phyloP scores from a whole-genome alignment of 2,329 filamentous ascomycete genomes.

The Metarhizium robertsii region DNA sequence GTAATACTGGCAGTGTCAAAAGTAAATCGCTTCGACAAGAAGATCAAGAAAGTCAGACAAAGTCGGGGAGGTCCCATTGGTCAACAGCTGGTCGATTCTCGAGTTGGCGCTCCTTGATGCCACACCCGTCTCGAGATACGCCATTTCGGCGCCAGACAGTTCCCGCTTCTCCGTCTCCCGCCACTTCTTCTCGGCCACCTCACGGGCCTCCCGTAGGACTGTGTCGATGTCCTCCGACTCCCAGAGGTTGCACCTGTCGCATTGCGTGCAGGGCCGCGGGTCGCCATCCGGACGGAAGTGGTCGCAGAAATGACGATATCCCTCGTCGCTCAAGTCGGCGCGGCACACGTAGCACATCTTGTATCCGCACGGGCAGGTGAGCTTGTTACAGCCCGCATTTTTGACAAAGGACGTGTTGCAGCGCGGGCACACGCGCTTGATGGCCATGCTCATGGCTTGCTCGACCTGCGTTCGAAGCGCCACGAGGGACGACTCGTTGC shows the following conservation, averaged over 20 bases:
- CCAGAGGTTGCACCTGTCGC: constrained; percentile 71
- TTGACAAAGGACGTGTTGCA: constrained; percentile 93
- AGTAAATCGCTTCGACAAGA: constrained; percentile 26
- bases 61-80: constrained; percentile 25
- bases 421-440: constrained; percentile 89
- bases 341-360: constrained; percentile 98
- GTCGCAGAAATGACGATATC: constrained; percentile 91
- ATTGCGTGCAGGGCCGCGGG: constrained; percentile 61
- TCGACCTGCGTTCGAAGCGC: constrained; percentile 85
- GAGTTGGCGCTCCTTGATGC: constrained; percentile 17
- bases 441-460: constrained; percentile 82
- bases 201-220: constrained; percentile 58
- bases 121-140: constrained; percentile 47
- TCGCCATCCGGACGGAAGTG: constrained; percentile 83
- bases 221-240: constrained; percentile 65
- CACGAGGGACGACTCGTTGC: constrained; percentile 73
- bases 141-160: constrained; percentile 44
- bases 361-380: constrained; percentile 92
- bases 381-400: constrained; percentile 88
- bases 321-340: constrained; percentile 61
- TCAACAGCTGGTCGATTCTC: constrained; percentile 23
- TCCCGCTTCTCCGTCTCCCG: constrained; percentile 52
- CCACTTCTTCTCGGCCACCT: constrained; percentile 65
- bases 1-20: not conserved
- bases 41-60: constrained; percentile 35